These are phyloP conservation scores for Akebia trifoliata DNA, from an alignment of 164 flowering plant species.

Conservation along the genomic window DNA sequence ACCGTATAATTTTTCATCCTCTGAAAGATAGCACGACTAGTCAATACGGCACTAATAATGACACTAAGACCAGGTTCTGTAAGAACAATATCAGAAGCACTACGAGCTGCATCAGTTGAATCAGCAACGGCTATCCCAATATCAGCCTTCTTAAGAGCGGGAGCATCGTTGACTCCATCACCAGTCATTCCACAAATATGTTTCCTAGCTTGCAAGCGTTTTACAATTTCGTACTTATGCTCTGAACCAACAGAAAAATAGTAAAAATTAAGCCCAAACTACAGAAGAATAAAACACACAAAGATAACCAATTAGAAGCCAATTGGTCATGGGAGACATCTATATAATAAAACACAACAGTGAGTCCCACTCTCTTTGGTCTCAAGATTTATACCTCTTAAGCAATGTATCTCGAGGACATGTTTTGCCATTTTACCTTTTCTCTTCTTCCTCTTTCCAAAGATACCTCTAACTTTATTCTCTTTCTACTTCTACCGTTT, in stretches of 20 bases:
- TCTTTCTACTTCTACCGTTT: too few species aligned
- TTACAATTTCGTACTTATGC: slow-evolving; percentile 87
- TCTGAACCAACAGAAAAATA: slow-evolving; percentile 36
- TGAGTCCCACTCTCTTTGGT: too few species aligned
- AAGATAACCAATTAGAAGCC: too few species aligned
- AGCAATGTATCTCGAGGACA: too few species aligned
- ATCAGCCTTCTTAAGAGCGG: slow-evolving; percentile 89
- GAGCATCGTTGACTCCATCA: slow-evolving; percentile 96
- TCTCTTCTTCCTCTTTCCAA: too few species aligned
- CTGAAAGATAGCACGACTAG: slow-evolving; percentile 82
- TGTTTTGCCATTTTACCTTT: too few species aligned
- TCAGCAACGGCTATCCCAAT: slow-evolving; percentile 93
- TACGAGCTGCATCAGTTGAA: slow-evolving; percentile 94
- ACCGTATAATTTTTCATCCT: slow-evolving; percentile 93
- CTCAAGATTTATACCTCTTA: too few species aligned
- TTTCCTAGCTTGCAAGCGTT: slow-evolving; percentile 72
- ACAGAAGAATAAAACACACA: slow-evolving; percentile 3
- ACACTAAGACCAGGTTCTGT: slow-evolving; percentile 94
- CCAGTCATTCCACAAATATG: slow-evolving; percentile 97
- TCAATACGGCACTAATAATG: slow-evolving; percentile 80
- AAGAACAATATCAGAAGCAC: slow-evolving; percentile 91
- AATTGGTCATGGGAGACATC: too few species aligned
- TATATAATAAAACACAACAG: too few species aligned
- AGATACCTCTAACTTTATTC: too few species aligned
- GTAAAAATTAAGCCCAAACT: not conserved